Evolutionary conservation across 106 monocot species (phyloP), one percentile per base, ranked within the genome.

Genomic region (Agapanthus africanus): DNA sequence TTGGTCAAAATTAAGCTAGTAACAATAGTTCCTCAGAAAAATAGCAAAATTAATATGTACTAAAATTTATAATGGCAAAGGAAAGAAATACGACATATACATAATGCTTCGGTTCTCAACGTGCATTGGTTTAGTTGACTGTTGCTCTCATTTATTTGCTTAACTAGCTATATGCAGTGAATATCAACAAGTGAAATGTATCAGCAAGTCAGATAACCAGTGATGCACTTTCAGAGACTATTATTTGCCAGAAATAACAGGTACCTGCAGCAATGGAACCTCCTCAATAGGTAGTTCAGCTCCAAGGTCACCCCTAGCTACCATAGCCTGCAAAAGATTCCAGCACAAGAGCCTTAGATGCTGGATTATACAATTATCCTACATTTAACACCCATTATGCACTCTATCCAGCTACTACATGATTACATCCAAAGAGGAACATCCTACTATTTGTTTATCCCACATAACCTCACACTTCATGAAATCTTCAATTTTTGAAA

Each of bases 211-310:
- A 41, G 37, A 64, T 39, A 64, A 11, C 6, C 2, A 36, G 14
- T 36, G 35, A 34, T 35, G 19, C 35, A 36, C 19, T n/a, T 62
- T n/a, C 6, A 35, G n/a, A 36, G n/a, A 62, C 30, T 30, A 16
- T 25, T 66, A 66, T 40, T 26, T 37, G 4, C 25, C 5, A 21
- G 31, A 19, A 69, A n/a, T n/a, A n/a, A 46, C 0, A 83, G 37
- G 6, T 77, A 97, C 97, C 92, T 97, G 97, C 51, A 97, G 64
- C 54, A 92, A 57, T 23, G 97, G 92, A 57, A 97, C 97, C 69
- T 97, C 97, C 77, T 97, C 97, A 47, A 97, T 85, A n/a, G 97
- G 92, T 11, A 97, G 81, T 79, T 97, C 97, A 79, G 97, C 97
- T 79, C 97, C 97, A 79, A 97, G 92, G 70, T 97, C 97, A 56